Percentiles rank a stretch among this genome's conserved stretches.
These are phyloP conservation scores for Nidula microcarpa DNA, from an alignment of 768 basidiomycete species.

Conservation along the genomic window DNA sequence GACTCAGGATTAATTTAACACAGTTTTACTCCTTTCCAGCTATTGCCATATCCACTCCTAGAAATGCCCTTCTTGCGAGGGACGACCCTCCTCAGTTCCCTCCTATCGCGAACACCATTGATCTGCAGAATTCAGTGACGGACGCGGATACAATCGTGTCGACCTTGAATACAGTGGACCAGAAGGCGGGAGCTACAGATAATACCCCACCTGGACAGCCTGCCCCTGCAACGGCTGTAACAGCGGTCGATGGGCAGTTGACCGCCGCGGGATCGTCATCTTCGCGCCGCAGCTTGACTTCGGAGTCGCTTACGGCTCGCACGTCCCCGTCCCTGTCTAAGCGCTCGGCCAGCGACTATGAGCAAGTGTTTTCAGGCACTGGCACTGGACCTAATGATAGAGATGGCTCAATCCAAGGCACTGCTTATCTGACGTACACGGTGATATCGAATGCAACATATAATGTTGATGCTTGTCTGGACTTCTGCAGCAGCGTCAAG, in stretches of 20 bases:
- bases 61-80: slow-evolving; percentile 19
- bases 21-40: too few relatives aligned
- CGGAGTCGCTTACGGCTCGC: slow-evolving; percentile 1
- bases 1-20: too few relatives aligned
- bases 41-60: not conserved
- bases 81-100: slow-evolving; percentile 14
- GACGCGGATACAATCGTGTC: slow-evolving; percentile 29
- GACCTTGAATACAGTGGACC: slow-evolving; percentile 30
- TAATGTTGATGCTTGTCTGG: slow-evolving; percentile 37
- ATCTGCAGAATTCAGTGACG: slow-evolving; percentile 20
- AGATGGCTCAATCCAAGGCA: slow-evolving; percentile 44
- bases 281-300: slow-evolving; percentile 5
- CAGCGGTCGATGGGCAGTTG: slow-evolving; percentile 41
- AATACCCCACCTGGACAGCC: slow-evolving; percentile 29
- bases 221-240: slow-evolving; percentile 31
- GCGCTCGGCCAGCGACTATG: slow-evolving; percentile 25
- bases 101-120: slow-evolving; percentile 14
- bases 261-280: slow-evolving; percentile 14
- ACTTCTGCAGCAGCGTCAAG: slow-evolving; percentile 30
- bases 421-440: slow-evolving; percentile 45
- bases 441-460: slow-evolving; percentile 43
- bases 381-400: slow-evolving; percentile 28
- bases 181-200: slow-evolving; percentile 29
- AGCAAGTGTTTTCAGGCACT: slow-evolving; percentile 34
- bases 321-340: slow-evolving; percentile 7